Evolutionary conservation across 2,329 filamentous ascomycete genomes (phyloP), one percentile per base, ranked within the genome.

Genomic region (Cordyceps pruinosa): DNA sequence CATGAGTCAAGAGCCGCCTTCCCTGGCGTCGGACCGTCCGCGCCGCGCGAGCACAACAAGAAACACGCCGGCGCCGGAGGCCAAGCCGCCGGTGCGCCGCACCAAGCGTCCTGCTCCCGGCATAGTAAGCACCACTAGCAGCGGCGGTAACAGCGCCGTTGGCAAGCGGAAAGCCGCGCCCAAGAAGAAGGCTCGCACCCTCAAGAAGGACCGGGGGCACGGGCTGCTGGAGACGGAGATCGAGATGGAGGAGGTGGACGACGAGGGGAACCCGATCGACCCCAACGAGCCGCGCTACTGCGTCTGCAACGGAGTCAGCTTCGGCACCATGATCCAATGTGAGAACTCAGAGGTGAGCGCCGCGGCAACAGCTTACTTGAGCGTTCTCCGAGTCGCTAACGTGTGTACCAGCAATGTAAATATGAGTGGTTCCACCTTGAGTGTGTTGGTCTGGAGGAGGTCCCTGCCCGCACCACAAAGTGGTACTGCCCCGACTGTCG

Each of bases 401-500:
- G 21, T 28, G 28, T 47, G 21, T 19, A 62, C 65, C n/a, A 80
- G 74, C 75, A 88, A 72, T 94, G 89, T 73, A 85, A 89, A 64
- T 84, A 84, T 61, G 88, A 93, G 70, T 94, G 89, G 89, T 94
- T 93, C 69, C 89, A 94, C 68, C 78, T 94, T 41, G 83, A 85
- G 61, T 94, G 89, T 66, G 87, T 94, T 6, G 84, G 80, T 5
- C 75, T 94, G 34, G 75, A 78, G 12, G 78, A 85, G 25, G 82
- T 88, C 59, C 88, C 89, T 12, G 81, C 85, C 2, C 78, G 87
- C 19, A 87, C 87, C 32, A 86, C 86, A 2, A 91, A 90, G 70
- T 94, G 89, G 89, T 94, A 90, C 66, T 94, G 89, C 70, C 88
- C 88, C 1, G 84, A 90, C 50, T 94, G 89, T 66, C 77, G 85